A percentile compares a stretch with the other conserved stretches of the same genome.
These are phyloP conservation scores for Byssothecium circinans DNA, from an alignment of 2,329 filamentous ascomycete species.

Conservation along the genomic window DNA sequence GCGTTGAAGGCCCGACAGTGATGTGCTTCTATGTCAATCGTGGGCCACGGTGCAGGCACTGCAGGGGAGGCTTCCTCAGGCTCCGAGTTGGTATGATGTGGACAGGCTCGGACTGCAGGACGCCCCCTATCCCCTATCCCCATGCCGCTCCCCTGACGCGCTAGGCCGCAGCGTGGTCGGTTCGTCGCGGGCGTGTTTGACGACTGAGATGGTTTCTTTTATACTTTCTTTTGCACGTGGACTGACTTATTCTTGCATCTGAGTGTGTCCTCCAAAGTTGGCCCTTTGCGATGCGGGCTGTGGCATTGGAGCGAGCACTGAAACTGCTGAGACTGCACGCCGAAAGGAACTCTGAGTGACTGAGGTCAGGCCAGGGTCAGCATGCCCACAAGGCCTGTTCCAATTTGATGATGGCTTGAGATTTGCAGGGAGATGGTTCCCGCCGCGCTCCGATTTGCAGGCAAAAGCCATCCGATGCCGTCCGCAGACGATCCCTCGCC, in stretches of 20 bases:
- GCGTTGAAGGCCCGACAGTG: conserved; percentile 28
- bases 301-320: too few species aligned
- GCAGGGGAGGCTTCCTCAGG: conserved; percentile 30
- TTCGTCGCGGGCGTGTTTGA: conserved; percentile 20
- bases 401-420: neutral
- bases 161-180: conserved; percentile 9
- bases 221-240: neutral
- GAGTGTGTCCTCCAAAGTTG: too few species aligned
- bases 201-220: conserved; percentile 1
- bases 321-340: too few species aligned
- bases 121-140: conserved; percentile 41
- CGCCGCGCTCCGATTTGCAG: conserved; percentile 1
- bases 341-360: too few species aligned
- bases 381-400: neutral
- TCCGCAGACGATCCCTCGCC: neutral
- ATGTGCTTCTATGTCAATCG: conserved; percentile 21
- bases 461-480: neutral
- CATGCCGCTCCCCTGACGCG: conserved; percentile 4
- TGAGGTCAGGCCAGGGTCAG: too few species aligned
- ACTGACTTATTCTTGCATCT: conserved; percentile 1
- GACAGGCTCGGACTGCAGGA: conserved; percentile 28
- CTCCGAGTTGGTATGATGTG: conserved; percentile 29
- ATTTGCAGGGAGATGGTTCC: neutral
- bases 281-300: neutral
- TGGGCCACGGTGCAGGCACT: conserved; percentile 13